Evolutionary conservation across 2,329 filamentous ascomycete genomes (phyloP), one percentile per base, ranked within the genome.

Genomic region (Cladosporium phlei): DNA sequence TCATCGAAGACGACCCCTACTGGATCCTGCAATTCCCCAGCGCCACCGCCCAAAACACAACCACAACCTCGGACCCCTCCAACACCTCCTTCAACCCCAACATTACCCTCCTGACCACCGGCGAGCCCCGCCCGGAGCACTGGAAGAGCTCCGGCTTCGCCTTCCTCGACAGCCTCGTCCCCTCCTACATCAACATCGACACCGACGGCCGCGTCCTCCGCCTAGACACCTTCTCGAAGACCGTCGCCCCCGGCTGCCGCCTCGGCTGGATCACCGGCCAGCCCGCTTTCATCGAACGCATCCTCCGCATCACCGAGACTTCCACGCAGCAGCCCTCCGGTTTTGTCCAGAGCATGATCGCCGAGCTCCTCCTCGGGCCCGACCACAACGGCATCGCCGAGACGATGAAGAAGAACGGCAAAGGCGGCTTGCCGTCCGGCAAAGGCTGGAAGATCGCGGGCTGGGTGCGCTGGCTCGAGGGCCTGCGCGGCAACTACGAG

Each of bases 141-240:
- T 71, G 67, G 60, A 76, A 70, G 33, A 79, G 76, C 4, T 74
- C 82, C 0, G 88, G 88, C 8, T 91, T 82, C 59, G 70, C 77
- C 1, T 96, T 90, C 68, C 71, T 96, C 46, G 88, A 95, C 69
- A 87, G 83, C 2, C 78, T 96, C 9, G 80, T 84, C 3, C 89
- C 88, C 0, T 93, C 86, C 0, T 95, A 87, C 65, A 72, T 96
- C 33, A 84, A 77, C 52, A 65, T 96, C 47, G 91, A 96, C 62
- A 78, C 79, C 16, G 86, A 95, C 57, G 91, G 91, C 48, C 84
- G 91, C 27, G 90, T 96, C 32, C 77, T 96, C 48, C 84, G 90
- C 37, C 76, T 96, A 3, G 91, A 96, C 65, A 95, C 90, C 1
- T 96, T 96, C 66, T 93, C 86, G 60, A 96, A 97, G 70, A 94